These are phyloP conservation scores for Daldinia loculata DNA, from an alignment of 495 filamentous ascomycete species.

Conservation along the genomic window DNA sequence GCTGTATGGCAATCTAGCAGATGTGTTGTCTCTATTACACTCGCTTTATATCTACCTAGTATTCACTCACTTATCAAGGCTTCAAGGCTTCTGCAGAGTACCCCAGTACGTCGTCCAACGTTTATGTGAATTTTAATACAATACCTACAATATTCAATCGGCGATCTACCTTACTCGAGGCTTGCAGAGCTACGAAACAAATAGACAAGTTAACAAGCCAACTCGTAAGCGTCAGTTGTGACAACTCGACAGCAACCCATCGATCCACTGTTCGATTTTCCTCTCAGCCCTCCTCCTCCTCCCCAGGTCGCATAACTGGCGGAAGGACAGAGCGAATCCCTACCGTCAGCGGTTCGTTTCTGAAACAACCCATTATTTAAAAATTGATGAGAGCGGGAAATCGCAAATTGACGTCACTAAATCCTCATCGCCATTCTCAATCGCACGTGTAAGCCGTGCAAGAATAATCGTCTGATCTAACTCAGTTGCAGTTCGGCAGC, in stretches of 20 bases:
- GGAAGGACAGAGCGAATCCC: conserved; percentile 27
- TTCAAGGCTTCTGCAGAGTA: conserved; percentile 8
- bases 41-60: conserved; percentile 3
- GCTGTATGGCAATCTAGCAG: neutral
- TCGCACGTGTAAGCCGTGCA: conserved; percentile 16
- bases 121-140: neutral
- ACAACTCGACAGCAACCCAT: conserved; percentile 12
- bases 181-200: conserved; percentile 20
- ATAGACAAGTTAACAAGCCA: conserved; percentile 12
- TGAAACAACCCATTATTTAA: conserved; percentile 32
- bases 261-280: conserved; percentile 18
- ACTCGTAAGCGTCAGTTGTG: conserved; percentile 11
- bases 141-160: conserved; percentile 9
- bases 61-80: conserved; percentile 20
- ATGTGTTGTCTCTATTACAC: conserved; percentile 8
- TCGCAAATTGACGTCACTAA: conserved; percentile 36
- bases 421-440: conserved; percentile 24
- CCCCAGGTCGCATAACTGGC: conserved; percentile 10
- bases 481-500: neutral
- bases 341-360: conserved; percentile 30
- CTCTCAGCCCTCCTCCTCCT: conserved; percentile 3
- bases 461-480: conserved; percentile 3
- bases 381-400: conserved; percentile 19
- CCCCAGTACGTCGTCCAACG: neutral
- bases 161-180: conserved; percentile 22